A percentile compares a stretch with the other conserved stretches of the same genome.
phyloP scores from a whole-genome alignment of 495 filamentous ascomycete species.

The Neurospora intermedia region DNA sequence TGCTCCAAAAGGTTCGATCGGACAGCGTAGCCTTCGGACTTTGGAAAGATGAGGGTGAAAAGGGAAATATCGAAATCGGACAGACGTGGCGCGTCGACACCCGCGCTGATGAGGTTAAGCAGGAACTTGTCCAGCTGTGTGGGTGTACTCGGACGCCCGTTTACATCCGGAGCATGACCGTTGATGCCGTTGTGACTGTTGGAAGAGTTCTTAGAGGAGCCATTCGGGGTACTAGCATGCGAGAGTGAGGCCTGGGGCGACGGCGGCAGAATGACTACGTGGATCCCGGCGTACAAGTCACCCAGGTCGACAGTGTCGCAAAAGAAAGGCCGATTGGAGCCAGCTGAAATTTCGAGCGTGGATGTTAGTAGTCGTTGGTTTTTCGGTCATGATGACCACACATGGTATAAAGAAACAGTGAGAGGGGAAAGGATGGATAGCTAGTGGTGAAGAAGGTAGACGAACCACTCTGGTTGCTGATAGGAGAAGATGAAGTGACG shows the following conservation, averaged over 20 bases:
- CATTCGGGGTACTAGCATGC: neutral
- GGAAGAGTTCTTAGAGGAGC: neutral
- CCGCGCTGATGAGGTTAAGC: neutral
- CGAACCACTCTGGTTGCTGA: neutral
- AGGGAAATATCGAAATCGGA: neutral
- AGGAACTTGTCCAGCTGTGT: neutral
- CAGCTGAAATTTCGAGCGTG: neutral
- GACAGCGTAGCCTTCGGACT: constrained; percentile 8
- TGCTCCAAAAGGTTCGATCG: constrained; percentile 13
- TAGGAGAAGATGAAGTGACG: neutral
- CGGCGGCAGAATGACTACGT: constrained; percentile 12
- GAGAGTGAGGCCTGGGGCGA: neutral
- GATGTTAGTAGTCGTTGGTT: neutral
- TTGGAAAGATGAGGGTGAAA: constrained; percentile 15
- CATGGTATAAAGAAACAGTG: neutral
- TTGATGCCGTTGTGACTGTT: neutral
- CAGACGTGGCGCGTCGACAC: neutral
- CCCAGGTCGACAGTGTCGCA: constrained; percentile 10
- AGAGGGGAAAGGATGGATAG: neutral
- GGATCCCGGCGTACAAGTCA: constrained; percentile 11
- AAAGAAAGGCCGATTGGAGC: constrained; percentile 6
- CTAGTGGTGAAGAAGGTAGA: neutral
- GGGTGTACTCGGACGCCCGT: neutral
- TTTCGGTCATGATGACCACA: neutral
- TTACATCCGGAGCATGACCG: neutral